Conservation (phyloP, 2,329 filamentous ascomycete genomes). For the Fusarium sp. region DNA sequence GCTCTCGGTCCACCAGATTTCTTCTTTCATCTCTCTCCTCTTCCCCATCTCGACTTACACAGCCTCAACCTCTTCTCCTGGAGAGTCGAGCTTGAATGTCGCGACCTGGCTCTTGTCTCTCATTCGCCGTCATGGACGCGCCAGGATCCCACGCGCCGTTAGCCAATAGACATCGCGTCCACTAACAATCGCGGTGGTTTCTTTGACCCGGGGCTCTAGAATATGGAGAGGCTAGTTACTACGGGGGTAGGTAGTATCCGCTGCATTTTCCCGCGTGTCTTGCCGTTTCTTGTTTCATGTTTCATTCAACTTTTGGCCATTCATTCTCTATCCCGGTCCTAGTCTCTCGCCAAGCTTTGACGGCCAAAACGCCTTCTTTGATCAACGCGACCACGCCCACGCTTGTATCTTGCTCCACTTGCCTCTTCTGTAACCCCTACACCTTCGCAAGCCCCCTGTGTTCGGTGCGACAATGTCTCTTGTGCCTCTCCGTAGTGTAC, state of each 20-base stretch:
- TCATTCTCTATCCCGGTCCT: constrained; percentile 27
- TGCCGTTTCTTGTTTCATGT: constrained; percentile 37
- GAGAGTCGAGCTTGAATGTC: neutral
- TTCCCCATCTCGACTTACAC: constrained; percentile 19
- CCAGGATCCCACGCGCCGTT: constrained; percentile 28
- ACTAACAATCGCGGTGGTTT: constrained; percentile 7
- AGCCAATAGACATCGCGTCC: constrained; percentile 29
- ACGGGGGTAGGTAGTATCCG: constrained; percentile 13
- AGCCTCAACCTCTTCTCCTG: constrained; percentile 14
- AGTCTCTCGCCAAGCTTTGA: constrained; percentile 3
- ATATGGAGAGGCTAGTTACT: constrained; percentile 7
- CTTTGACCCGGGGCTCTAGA: neutral
- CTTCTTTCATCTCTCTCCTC: neutral
- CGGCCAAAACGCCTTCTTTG: constrained; percentile 4
- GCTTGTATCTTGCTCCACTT: constrained; percentile 16
- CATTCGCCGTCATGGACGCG: constrained; percentile 39
- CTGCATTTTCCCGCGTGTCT: constrained; percentile 12
- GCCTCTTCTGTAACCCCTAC: constrained; percentile 8
- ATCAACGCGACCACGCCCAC: constrained; percentile 14
- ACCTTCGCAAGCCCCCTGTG: neutral
- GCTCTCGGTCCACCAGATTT: constrained; percentile 20
- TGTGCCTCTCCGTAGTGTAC: constrained; percentile 24
- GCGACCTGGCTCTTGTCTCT: constrained; percentile 14
- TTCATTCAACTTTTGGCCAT: constrained; percentile 17
- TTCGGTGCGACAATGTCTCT: neutral